Conservation (phyloP, 164 flowering plant genomes). For the Stephania yunnanensis region DNA sequence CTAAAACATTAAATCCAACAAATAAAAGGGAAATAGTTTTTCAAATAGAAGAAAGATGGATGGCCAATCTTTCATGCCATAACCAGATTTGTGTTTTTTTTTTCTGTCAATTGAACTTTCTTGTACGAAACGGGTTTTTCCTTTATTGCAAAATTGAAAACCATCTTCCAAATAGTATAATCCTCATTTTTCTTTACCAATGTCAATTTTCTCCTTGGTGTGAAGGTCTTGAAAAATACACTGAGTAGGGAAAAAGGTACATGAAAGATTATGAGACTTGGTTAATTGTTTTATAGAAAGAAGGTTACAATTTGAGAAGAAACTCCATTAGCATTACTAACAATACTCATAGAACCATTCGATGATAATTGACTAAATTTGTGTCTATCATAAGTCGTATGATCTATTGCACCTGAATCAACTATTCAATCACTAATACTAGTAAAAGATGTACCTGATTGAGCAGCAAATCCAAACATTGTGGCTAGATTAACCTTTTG, state of each 20-base stretch:
- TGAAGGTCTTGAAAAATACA: slow-evolving; percentile 11
- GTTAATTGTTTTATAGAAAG: neutral
- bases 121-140: neutral
- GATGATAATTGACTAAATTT: neutral
- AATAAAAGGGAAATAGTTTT: slow-evolving; percentile 9
- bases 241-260: neutral
- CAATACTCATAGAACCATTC: neutral
- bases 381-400: too few species aligned
- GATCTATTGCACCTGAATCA: too few species aligned
- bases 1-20: neutral
- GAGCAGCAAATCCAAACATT: too few species aligned
- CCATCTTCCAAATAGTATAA: slow-evolving; percentile 1
- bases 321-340: neutral
- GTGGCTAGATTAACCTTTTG: neutral
- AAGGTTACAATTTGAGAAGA: neutral
- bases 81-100: slow-evolving; percentile 1
- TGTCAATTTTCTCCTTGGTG: slow-evolving; percentile 15
- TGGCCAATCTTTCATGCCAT: slow-evolving; percentile 10
- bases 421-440: too few species aligned
- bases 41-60: slow-evolving; percentile 14
- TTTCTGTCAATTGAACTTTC: neutral
- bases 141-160: too few species aligned
- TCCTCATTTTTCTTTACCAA: neutral
- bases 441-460: neutral
- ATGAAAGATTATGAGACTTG: slow-evolving; percentile 7